phyloP scores from a whole-genome alignment of 129 eudicot genomes.

The Tagetes erecta region DNA sequence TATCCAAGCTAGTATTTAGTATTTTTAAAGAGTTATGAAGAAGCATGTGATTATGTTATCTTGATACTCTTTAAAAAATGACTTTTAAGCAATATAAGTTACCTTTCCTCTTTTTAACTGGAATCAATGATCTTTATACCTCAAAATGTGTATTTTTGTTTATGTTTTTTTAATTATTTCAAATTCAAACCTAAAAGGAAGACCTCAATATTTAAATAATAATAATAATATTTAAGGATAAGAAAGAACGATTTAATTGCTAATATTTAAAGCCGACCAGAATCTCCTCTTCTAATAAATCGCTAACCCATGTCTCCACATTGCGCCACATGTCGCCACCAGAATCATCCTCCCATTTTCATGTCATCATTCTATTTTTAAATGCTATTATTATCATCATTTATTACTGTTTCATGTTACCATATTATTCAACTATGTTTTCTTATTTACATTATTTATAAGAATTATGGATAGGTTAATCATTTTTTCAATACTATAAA shows the following conservation, averaged over 20 bases:
- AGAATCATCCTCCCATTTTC: too few relatives aligned
- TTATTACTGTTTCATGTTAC: too few relatives aligned
- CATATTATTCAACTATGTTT: too few relatives aligned
- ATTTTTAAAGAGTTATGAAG: neutral
- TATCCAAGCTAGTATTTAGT: neutral
- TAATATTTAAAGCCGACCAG: constrained; percentile 21
- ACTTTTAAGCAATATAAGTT: neutral
- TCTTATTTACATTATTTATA: too few relatives aligned
- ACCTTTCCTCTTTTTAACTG: constrained; percentile 1
- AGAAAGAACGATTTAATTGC: constrained; percentile 19
- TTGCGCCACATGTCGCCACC: too few relatives aligned
- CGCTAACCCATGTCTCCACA: too few relatives aligned
- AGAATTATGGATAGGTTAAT: too few relatives aligned
- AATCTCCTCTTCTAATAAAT: too few relatives aligned
- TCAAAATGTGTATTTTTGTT: neutral
- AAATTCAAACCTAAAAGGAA: constrained; percentile 4
- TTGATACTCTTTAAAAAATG: neutral
- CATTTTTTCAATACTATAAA: too few relatives aligned
- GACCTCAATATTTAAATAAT: constrained; percentile 1
- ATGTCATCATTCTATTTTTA: too few relatives aligned
- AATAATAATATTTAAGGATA: constrained; percentile 11
- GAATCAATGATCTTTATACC: constrained; percentile 4
- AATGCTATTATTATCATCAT: too few relatives aligned
- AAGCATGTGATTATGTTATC: neutral
- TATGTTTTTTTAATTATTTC: constrained; percentile 4